Conservation (phyloP, 495 filamentous ascomycete species). For the Hypoxylon perforatum region DNA sequence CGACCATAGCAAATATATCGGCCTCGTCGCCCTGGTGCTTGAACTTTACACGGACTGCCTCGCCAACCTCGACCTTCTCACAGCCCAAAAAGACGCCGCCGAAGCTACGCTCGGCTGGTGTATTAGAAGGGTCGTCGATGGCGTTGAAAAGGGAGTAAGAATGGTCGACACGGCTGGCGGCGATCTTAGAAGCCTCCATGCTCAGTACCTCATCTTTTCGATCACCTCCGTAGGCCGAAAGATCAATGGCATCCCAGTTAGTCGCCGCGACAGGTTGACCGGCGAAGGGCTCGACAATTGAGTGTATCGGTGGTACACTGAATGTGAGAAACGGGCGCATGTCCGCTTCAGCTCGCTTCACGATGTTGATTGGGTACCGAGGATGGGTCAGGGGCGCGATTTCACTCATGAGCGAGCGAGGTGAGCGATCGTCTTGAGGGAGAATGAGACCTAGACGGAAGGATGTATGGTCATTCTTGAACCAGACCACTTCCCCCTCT, state of each 20-base stretch:
- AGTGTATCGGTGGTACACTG: slow-evolving; percentile 49
- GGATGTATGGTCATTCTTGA: slow-evolving; percentile 25
- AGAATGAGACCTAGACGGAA: slow-evolving; percentile 26
- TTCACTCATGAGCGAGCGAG: slow-evolving; percentile 1
- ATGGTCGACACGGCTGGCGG: slow-evolving; percentile 54
- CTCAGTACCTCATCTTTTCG: too few species aligned
- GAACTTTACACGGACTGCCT: slow-evolving; percentile 51
- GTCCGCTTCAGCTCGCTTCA: slow-evolving; percentile 46
- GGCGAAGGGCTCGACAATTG: slow-evolving; percentile 27
- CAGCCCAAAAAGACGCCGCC: slow-evolving; percentile 57
- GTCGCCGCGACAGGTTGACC: slow-evolving; percentile 42
- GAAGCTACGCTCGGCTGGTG: slow-evolving; percentile 28
- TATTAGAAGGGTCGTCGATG: slow-evolving; percentile 6
- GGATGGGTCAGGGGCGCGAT: slow-evolving; percentile 39
- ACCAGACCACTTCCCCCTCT: slow-evolving; percentile 58
- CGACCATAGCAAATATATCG: slow-evolving; percentile 49
- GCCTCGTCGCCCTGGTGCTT: background rate
- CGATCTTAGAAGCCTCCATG: slow-evolving; percentile 59
- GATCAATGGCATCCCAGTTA: slow-evolving; percentile 42
- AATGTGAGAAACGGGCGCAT: slow-evolving; percentile 61
- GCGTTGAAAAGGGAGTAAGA: slow-evolving; percentile 54
- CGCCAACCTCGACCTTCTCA: slow-evolving; percentile 54
- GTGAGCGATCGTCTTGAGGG: slow-evolving; percentile 31
- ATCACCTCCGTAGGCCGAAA: slow-evolving; percentile 17
- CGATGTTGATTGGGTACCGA: slow-evolving; percentile 18